Conservation (phyloP, 2,329 filamentous ascomycete genomes). For the Sclerotinia nivalis region DNA sequence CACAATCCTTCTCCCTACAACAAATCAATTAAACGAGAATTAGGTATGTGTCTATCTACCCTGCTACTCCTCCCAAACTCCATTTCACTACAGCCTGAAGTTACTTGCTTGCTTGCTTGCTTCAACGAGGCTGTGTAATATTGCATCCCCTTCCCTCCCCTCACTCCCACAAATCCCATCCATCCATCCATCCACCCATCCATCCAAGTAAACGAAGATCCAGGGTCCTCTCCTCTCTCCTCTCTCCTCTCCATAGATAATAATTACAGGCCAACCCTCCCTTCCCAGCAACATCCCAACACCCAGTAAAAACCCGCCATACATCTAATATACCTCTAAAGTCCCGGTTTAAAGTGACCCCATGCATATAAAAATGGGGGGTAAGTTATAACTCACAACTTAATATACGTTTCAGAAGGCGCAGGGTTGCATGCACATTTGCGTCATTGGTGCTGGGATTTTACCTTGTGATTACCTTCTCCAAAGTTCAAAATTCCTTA, state of each 20-base stretch:
- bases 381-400: no score
- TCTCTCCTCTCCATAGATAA: no score
- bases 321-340: no score
- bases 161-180: neutral
- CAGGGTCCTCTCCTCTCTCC: no score
- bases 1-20: no score
- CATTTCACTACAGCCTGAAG: neutral
- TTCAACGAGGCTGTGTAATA: neutral
- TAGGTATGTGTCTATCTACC: no score
- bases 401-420: neutral
- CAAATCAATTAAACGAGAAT: neutral
- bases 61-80: neutral
- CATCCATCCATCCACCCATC: neutral
- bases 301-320: no score
- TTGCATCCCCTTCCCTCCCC: neutral
- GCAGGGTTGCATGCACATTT: neutral
- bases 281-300: no score
- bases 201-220: neutral
- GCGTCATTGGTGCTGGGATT: neutral
- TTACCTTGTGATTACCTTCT: neutral
- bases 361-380: no score
- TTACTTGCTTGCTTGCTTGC: neutral
- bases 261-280: no score
- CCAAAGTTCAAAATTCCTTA: no score
- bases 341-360: no score